Conservation (phyloP, 2,329 filamentous ascomycete species). For the Aspergillus hiratsukae region DNA sequence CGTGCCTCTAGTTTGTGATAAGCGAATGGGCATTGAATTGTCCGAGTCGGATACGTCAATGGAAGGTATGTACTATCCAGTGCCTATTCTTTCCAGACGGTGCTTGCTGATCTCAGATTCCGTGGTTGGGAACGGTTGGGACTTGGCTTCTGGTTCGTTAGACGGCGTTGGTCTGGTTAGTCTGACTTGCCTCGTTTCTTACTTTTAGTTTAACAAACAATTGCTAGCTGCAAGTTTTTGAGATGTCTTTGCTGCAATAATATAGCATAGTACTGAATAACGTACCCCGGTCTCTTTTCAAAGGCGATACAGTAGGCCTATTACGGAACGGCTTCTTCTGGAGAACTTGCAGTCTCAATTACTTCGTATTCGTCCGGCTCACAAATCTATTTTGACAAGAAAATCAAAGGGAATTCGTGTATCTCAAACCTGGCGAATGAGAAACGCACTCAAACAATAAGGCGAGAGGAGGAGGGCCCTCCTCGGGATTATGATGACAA, state of each 20-base stretch:
- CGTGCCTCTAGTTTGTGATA: not conserved
- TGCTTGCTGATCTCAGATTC: not conserved
- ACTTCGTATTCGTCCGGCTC: not conserved
- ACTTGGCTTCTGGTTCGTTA: not conserved
- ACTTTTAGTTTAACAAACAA: not conserved
- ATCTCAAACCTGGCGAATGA: not conserved
- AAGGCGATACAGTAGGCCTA: not conserved
- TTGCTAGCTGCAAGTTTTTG: not conserved
- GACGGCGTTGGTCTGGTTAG: not conserved
- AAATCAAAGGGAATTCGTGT: not conserved
- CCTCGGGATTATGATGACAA: not conserved
- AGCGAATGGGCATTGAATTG: not conserved
- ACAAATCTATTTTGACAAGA: not conserved
- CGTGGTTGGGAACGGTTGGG: not conserved
- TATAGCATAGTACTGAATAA: not conserved
- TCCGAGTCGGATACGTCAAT: not conserved
- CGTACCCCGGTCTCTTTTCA: not conserved
- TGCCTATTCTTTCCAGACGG: not conserved
- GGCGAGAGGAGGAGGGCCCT: not conserved
- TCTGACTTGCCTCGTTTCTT: not conserved
- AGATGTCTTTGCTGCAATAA: not conserved
- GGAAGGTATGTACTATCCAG: not conserved
- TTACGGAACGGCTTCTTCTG: not conserved
- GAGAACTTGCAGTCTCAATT: not conserved
- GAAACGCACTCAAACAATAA: constrained; percentile 2